Conservation (phyloP, 78 protist genomes). For the Dictyostelium firmibasis region DNA sequence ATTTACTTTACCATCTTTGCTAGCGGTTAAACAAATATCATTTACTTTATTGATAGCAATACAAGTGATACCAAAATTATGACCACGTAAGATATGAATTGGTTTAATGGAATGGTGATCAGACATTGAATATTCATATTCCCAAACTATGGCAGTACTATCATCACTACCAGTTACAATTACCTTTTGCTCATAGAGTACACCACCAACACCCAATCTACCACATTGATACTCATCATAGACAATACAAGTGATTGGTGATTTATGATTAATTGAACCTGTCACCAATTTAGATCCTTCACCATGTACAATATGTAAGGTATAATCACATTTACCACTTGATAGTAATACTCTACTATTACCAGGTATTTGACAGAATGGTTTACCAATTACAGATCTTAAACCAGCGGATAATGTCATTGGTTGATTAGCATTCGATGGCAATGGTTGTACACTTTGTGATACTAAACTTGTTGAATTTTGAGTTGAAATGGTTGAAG, state of each 20-base stretch:
- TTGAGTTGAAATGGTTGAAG: not conserved
- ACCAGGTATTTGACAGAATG: conserved; percentile 38
- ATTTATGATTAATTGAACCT: conserved; percentile 26
- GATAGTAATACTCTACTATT: conserved; percentile 10
- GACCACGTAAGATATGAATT: conserved; percentile 49
- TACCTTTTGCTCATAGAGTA: not conserved
- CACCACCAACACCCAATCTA: conserved; percentile 61
- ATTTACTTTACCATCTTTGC: conserved; percentile 72
- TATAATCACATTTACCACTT: conserved; percentile 58
- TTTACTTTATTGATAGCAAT: conserved; percentile 14
- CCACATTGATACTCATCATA: conserved; percentile 52
- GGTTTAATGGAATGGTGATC: conserved; percentile 52
- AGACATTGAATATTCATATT: not conserved
- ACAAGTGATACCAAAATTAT: conserved; percentile 52
- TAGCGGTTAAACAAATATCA: conserved; percentile 49
- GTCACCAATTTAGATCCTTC: not conserved
- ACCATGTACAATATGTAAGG: conserved; percentile 1
- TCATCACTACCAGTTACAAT: conserved; percentile 61
- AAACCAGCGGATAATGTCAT: not conserved
- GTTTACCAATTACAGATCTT: conserved; percentile 31
- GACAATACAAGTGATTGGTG: conserved; percentile 44
- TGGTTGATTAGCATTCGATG: not conserved
- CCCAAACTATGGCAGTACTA: conserved; percentile 65
- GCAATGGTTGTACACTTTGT: not conserved
- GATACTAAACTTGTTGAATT: not conserved